Conservation (phyloP, 306 rosid genomes). For the Oemleria cerasiformis region DNA sequence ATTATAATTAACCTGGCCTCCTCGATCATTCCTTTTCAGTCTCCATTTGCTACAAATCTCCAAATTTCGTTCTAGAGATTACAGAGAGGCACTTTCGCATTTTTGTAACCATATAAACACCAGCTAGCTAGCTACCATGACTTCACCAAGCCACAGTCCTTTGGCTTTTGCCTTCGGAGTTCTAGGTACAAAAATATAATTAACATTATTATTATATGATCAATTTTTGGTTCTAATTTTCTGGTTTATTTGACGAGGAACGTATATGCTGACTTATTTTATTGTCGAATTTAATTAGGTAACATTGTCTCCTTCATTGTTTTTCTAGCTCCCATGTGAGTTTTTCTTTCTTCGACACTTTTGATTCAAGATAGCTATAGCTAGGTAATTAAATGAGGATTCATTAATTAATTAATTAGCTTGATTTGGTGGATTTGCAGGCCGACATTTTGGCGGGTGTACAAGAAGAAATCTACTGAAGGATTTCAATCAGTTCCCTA, state of each 20-base stretch:
- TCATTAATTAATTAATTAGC: not conserved
- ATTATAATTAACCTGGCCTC: constrained; percentile 1
- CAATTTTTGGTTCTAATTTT: not conserved
- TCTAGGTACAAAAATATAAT: constrained; percentile 44
- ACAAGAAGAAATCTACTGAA: constrained; percentile 89
- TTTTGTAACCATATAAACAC: too few relatives aligned
- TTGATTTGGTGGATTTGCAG: constrained; percentile 28
- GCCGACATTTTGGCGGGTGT: constrained; percentile 63
- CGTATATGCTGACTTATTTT: too few relatives aligned
- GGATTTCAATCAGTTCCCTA: constrained; percentile 87
- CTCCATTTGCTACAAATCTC: not conserved
- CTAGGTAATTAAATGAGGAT: not conserved
- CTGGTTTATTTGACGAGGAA: not conserved
- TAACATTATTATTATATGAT: not conserved
- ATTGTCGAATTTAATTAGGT: constrained; percentile 31
- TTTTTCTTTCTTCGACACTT: not conserved
- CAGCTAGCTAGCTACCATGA: constrained; percentile 25
- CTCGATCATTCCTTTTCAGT: constrained; percentile 7
- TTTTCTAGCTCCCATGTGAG: constrained; percentile 91
- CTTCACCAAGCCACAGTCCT: constrained; percentile 28
- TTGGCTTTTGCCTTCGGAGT: constrained; percentile 54
- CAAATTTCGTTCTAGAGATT: too few relatives aligned
- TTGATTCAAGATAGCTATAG: too few relatives aligned
- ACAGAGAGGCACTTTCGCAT: too few relatives aligned
- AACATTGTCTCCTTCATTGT: constrained; percentile 75